These are phyloP conservation scores for Gossypium thurberi DNA, from an alignment of 345 rosid genomes.

Conservation along the genomic window DNA sequence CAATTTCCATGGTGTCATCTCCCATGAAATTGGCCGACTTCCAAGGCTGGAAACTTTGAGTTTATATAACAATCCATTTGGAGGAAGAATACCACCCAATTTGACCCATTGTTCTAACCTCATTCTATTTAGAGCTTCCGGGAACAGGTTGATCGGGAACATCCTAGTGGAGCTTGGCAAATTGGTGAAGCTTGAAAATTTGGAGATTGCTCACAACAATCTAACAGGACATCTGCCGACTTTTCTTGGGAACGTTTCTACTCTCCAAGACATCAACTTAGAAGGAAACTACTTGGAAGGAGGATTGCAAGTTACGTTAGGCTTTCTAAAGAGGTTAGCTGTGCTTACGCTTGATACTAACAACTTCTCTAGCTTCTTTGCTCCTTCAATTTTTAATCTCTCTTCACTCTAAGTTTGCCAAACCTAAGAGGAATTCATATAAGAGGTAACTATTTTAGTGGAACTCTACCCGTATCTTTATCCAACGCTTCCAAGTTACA, in stretches of 20 bases:
- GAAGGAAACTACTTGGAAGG: slow-evolving; percentile 3
- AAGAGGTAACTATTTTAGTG: background rate
- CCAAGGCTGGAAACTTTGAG: background rate
- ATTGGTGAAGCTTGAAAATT: background rate
- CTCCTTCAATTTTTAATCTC: slow-evolving; percentile 16
- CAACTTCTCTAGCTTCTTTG: slow-evolving; percentile 4
- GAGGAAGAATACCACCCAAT: slow-evolving; percentile 14
- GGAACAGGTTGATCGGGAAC: slow-evolving; percentile 2
- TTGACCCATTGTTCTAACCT: slow-evolving; percentile 16
- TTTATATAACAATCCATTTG: background rate
- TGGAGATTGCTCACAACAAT: fast-evolving
- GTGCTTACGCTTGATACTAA: fast-evolving
- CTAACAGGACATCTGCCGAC: slow-evolving; percentile 15
- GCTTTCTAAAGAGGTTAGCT: background rate
- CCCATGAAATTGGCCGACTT: slow-evolving; percentile 14
- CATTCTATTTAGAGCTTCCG: fast-evolving
- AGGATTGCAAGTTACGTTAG: background rate
- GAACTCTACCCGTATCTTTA: slow-evolving; percentile 20
- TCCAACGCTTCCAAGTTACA: slow-evolving; percentile 17
- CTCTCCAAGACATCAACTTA: fast-evolving
- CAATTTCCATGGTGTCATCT: background rate
- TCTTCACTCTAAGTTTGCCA: slow-evolving; percentile 14
- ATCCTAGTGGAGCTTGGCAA: background rate
- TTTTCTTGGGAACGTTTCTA: slow-evolving; percentile 15
- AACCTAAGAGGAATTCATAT: background rate